Evolutionary conservation across 208 protist genomes (phyloP), one percentile per base, ranked within the genome.

Genomic region (Tritrichomonas musculus): DNA sequence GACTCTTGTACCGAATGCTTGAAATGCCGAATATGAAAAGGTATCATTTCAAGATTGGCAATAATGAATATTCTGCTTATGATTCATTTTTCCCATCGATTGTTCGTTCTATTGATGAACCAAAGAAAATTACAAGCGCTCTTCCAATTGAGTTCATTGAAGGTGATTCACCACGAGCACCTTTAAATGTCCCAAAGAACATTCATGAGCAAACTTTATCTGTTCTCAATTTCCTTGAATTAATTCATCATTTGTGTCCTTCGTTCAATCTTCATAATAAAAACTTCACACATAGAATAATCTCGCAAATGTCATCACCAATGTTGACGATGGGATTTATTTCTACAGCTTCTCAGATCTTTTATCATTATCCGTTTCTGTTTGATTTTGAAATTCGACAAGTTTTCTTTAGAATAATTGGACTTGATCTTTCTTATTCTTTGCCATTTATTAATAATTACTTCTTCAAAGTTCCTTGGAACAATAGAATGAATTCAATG

Each of bases 361-460:
- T 88, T 39, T 88, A 88, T 50, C 47, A 44, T 33, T 88, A 41
- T 88, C 77, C 77, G 14, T 88, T 88, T 49, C 27, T 88, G 11
- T 88, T 88, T 50, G 39, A 47, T 17, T 88, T 57, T 49, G 47
- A 53, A 39, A 3, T 53, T 3, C 44, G 47, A 5, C 20, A 53
- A 39, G n/a, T 57, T 20, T 20, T 49, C 25, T 44, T 49, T 22
- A 88, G 47, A 57, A 88, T 49, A 11, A 47, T 88, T 57, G 64
- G 22, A 69, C 27, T 33, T 69, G 64, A 69, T 69, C 25, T 36
- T 39, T 14, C 41, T 14, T n/a, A 88, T 47, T 55, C 77, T 27
- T n/a, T 53, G 57, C 44, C 41, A 88, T 88, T 20, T 36, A 57
- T 39, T 88, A 57, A 47, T 53, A 88, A 33, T n/a, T 27, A 41